Base-by-base conservation (phyloP, 108 stramenopile genomes). In the Aurantiochytrium sp. region DNA sequence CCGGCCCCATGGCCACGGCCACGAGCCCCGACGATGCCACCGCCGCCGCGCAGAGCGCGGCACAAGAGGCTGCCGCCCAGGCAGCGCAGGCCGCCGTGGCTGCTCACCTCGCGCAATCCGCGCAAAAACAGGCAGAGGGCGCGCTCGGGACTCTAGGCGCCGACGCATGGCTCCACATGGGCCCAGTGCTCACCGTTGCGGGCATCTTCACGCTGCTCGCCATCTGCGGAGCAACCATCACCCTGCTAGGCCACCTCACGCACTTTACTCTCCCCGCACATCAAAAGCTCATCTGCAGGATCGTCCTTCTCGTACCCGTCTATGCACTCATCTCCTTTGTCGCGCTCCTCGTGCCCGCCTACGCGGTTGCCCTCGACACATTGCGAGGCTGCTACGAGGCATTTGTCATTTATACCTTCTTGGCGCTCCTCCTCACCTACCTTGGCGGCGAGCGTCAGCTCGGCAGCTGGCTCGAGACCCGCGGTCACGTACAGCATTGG, bases 361-460 rank as follows among this genome's bases (percentile, higher is more conserved):
- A 35, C 47, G 83, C 89, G 25, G 4, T 64, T 28, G 53, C 72
- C 71, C 28, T 88, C 5, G 92, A 89, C 23, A 42, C 44, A 25
- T 8, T 92, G 8, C 91, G 94, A 5, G 94, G 93, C 51, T 53
- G 60, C 59, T 93, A 92, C 88, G 94, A 94, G 91, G 91, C 92
- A 0, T 94, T 91, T 43, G 93, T 94, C 29, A 88, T 94, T 43
- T 94, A 94, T 72, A 87, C 90, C 16, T 94, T 94, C 91, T 51
- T 94, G 3, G 58, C 89, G 10, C 90, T 94, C 23, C 90, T 94
- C 44, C 58, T 94, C 14, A 90, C 90, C 51, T 93, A 90, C 72
- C 89, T 91, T 5, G 93, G 93, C 4, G 91, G 92, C 44, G 94
- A 94, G 55, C 88, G 90, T 60, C 45, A 5, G 12, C 60, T 60